phyloP scores from a whole-genome alignment of 2,329 filamentous ascomycete genomes.

The Tolypocladium album region DNA sequence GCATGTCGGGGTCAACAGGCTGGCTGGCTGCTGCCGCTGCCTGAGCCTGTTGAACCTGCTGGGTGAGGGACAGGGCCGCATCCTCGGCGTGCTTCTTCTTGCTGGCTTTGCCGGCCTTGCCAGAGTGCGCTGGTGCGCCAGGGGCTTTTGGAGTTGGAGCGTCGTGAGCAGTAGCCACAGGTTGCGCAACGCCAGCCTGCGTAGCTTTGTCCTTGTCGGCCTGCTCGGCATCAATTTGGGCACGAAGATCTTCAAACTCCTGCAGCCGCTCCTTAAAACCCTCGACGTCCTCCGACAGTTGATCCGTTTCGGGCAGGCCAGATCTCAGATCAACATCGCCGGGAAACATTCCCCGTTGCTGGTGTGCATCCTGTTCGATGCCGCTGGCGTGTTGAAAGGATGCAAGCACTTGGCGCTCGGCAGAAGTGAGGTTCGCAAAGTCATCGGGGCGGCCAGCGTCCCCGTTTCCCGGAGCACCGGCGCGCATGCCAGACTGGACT shows the following conservation, averaged over 20 bases:
- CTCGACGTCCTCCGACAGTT: constrained; percentile 42
- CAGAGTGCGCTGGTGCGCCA: background rate
- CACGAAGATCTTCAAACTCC: constrained; percentile 71
- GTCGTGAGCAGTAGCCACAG: background rate
- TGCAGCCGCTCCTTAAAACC: constrained; percentile 63
- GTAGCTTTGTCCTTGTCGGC: constrained; percentile 3
- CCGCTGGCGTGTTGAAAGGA: constrained; percentile 15
- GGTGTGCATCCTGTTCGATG: background rate
- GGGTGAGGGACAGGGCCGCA: constrained; percentile 55
- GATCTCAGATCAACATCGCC: constrained; percentile 25
- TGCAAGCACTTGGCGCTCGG: constrained; percentile 43
- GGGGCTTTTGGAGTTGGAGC: constrained; percentile 2
- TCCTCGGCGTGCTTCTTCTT: constrained; percentile 22
- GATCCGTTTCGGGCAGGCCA: constrained; percentile 37
- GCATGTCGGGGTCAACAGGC: constrained; percentile 49
- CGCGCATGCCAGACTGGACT: constrained; percentile 12
- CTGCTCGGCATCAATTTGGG: constrained; percentile 55
- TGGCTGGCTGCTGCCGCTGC: constrained; percentile 34
- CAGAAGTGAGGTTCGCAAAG: constrained; percentile 49
- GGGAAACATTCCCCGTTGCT: constrained; percentile 22
- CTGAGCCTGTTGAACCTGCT: constrained; percentile 73
- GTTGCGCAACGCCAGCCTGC: background rate
- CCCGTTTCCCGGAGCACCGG: constrained; percentile 19
- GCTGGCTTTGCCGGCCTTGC: constrained; percentile 3
- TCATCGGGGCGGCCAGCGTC: constrained; percentile 63